Evolutionary conservation across 768 basidiomycete species (phyloP).

Genomic region (Mycena venus): DNA sequence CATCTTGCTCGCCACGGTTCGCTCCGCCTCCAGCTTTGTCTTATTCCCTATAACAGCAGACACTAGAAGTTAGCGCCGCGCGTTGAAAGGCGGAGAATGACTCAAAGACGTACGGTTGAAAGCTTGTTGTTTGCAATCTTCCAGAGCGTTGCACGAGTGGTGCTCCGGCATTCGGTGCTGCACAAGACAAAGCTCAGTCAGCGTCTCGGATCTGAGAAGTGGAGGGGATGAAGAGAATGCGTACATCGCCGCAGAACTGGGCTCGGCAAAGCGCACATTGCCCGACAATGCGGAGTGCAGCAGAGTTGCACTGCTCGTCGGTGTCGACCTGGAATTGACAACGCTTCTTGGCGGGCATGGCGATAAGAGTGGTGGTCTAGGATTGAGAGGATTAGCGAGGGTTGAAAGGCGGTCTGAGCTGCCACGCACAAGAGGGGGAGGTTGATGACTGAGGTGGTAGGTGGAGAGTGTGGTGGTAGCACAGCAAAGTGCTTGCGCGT

Average conservation of each 20-base stretch:
- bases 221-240: conserved; percentile 37
- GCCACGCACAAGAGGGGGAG: neutral
- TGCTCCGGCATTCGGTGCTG: conserved; percentile 93
- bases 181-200: conserved; percentile 29
- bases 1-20: conserved; percentile 90
- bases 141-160: conserved; percentile 86
- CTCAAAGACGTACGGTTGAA: conserved; percentile 65
- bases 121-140: conserved; percentile 89
- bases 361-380: conserved; percentile 19
- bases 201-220: neutral
- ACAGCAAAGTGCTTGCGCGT: conserved; percentile 3
- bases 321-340: conserved; percentile 76
- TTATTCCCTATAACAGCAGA: conserved; percentile 64
- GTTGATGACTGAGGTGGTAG: conserved; percentile 1
- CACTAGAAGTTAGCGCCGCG: neutral
- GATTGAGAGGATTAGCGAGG: conserved; percentile 10
- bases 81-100: too few species aligned
- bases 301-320: conserved; percentile 76
- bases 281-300: conserved; percentile 87
- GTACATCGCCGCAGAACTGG: conserved; percentile 83
- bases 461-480: neutral
- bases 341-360: conserved; percentile 89
- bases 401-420: neutral
- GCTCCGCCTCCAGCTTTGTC: conserved; percentile 88
- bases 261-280: conserved; percentile 85